A percentile compares a stretch with the other conserved stretches of the same genome.
Conservation (phyloP, 345 rosid species). For the Syzygium aqueum region DNA sequence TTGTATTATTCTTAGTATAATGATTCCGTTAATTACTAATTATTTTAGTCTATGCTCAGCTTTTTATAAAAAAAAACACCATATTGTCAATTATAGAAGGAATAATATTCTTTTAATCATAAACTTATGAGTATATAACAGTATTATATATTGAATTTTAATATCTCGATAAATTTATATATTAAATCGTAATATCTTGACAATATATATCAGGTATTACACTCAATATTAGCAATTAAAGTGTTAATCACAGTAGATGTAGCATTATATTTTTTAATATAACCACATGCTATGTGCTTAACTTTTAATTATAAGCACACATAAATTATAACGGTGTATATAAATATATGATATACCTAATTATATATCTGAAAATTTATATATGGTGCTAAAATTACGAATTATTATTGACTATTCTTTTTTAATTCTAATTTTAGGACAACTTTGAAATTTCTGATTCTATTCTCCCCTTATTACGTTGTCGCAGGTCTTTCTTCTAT, state of each 20-base stretch:
- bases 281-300: not conserved
- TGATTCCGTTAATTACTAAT: not conserved
- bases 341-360: not conserved
- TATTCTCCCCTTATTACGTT: too few species aligned
- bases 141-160: not conserved
- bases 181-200: not conserved
- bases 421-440: not conserved
- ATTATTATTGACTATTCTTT: not conserved
- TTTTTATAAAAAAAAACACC: not conserved
- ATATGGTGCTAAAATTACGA: not conserved
- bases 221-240: not conserved
- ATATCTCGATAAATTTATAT: not conserved
- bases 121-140: not conserved
- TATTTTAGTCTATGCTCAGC: not conserved
- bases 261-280: not conserved
- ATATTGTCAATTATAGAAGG: not conserved
- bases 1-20: not conserved
- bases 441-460: too few species aligned
- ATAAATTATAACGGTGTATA: not conserved
- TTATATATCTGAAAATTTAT: not conserved
- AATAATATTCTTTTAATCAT: not conserved
- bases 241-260: not conserved
- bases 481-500: conserved; percentile 69
- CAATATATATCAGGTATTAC: not conserved
- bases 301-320: not conserved